A percentile compares a stretch with the other conserved stretches of the same genome.
These are phyloP conservation scores for Ilyonectria destructans DNA, from an alignment of 2,329 filamentous ascomycete species.

Conservation along the genomic window DNA sequence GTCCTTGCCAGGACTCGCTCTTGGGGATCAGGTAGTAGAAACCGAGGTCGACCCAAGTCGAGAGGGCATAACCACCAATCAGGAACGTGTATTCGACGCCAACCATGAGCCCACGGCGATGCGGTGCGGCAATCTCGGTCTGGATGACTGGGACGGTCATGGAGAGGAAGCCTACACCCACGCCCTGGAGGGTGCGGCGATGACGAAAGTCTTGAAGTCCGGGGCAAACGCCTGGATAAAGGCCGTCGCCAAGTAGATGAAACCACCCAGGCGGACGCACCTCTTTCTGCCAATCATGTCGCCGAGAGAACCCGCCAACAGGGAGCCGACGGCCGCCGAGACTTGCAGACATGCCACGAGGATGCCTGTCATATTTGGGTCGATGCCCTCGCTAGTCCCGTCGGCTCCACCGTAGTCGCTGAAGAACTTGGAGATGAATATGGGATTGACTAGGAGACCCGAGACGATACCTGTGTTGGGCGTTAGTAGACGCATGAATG, in stretches of 20 bases:
- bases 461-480: constrained; percentile 28
- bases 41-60: constrained; percentile 38
- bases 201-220: constrained; percentile 30
- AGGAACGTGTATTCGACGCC: constrained; percentile 38
- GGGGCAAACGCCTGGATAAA: constrained; percentile 37
- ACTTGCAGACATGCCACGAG: constrained; percentile 34
- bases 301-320: constrained; percentile 28
- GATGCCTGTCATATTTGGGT: constrained; percentile 34
- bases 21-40: constrained; percentile 33
- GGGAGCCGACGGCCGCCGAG: constrained; percentile 31
- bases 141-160: constrained; percentile 39
- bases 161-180: constrained; percentile 36
- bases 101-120: constrained; percentile 38
- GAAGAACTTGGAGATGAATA: constrained; percentile 34
- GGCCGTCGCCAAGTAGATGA: constrained; percentile 37
- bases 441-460: constrained; percentile 35
- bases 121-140: constrained; percentile 38
- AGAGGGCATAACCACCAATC: constrained; percentile 37
- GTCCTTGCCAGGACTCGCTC: constrained; percentile 34
- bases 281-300: constrained; percentile 38
- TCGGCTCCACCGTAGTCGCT: constrained; percentile 31
- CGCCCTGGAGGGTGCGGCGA: constrained; percentile 30
- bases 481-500: not conserved
- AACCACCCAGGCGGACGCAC: constrained; percentile 31
- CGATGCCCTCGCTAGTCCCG: constrained; percentile 22